Evolutionary conservation across 1,284 basidiomycete genomes (phyloP).

Genomic region (Prillingera fragicola): DNA sequence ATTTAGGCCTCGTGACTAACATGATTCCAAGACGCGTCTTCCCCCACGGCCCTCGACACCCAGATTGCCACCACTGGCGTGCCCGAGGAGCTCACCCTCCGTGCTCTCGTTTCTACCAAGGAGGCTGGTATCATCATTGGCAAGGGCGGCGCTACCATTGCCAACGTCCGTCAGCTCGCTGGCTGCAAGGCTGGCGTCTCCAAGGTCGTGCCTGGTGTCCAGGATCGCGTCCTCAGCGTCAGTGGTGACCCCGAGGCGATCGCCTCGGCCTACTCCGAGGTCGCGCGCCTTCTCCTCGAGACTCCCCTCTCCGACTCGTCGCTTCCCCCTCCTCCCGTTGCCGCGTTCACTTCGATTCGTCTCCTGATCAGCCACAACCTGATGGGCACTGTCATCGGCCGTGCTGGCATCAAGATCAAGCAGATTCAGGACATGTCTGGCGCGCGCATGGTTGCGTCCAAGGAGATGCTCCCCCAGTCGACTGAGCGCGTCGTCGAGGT

Average conservation of each 20-base stretch:
- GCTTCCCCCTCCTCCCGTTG: slow-evolving; percentile 61
- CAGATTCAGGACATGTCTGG: slow-evolving; percentile 97
- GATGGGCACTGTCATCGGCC: slow-evolving; percentile 99
- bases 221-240: slow-evolving; percentile 94
- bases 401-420: slow-evolving; percentile 96
- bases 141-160: slow-evolving; percentile 93
- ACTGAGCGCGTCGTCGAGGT: slow-evolving; percentile 98
- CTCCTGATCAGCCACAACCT: slow-evolving; percentile 97
- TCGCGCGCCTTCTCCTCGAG: slow-evolving; percentile 82
- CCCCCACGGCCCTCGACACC: slow-evolving; percentile 27
- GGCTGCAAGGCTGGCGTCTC: slow-evolving; percentile 97
- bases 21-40: slow-evolving; percentile 19
- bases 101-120: slow-evolving; percentile 90
- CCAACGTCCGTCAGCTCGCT: slow-evolving; percentile 87
- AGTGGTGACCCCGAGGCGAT: slow-evolving; percentile 85
- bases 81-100: slow-evolving; percentile 65
- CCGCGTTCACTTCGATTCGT: slow-evolving; percentile 80
- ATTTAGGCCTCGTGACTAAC: not conserved
- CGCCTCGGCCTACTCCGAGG: slow-evolving; percentile 91
- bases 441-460: slow-evolving; percentile 94
- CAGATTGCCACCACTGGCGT: slow-evolving; percentile 1
- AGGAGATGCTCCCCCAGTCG: slow-evolving; percentile 97
- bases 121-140: slow-evolving; percentile 95
- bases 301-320: slow-evolving; percentile 59
- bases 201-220: slow-evolving; percentile 95